Base-by-base conservation (phyloP, 2,329 filamentous ascomycete genomes). In the Beauveria pseudobassiana region DNA sequence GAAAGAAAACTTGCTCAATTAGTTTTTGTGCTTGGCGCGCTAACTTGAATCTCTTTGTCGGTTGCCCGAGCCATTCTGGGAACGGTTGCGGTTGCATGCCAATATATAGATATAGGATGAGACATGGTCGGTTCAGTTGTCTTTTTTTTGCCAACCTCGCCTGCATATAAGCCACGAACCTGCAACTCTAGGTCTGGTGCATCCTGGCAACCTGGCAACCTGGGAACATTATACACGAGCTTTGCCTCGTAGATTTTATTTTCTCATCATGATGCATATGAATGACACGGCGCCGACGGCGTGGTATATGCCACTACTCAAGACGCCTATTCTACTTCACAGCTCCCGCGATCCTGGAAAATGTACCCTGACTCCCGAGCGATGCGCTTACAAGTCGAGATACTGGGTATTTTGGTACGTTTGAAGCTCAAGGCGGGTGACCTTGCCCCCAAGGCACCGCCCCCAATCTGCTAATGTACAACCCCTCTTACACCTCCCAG, bases 351-450 rank as follows among this genome's bases (percentile, higher is more conserved):
- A 63, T 51, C 43, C 65, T 3, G 62, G 62, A 16, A 54, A 24
- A 5, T 75, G 74, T 62, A 70, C 62, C 1, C 66, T 78, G 63
- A 78, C 72, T 0, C 67, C 73, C 0, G 75, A 75, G 59, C 73
- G 81, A 65, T 82, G 80, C 65, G 73, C 71, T 14, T 82, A 74
- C 64, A 76, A 79, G 55, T 69, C 62, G 24, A 69, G 74, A n/a
- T 73, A 76, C 64, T 83, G 80, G 79, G 68, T 76, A 50, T 80
- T 77, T 65, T 81, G 78, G 80, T 78, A 53, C 8, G 57, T 45
- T 24, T 8, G 6, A 24, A 42, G 5, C 6, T 14, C 1, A 1
- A 22, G 22, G 24, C 30, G 49, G 20, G 3, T 16, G 1, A 9
- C n/a, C 2, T 26, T 34, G 1, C 12, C 12, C n/a, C 30, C 4